These are phyloP conservation scores for Wickerhamomyces rabaulensis DNA, from an alignment of 805 yeast genomes.

Conservation along the genomic window DNA sequence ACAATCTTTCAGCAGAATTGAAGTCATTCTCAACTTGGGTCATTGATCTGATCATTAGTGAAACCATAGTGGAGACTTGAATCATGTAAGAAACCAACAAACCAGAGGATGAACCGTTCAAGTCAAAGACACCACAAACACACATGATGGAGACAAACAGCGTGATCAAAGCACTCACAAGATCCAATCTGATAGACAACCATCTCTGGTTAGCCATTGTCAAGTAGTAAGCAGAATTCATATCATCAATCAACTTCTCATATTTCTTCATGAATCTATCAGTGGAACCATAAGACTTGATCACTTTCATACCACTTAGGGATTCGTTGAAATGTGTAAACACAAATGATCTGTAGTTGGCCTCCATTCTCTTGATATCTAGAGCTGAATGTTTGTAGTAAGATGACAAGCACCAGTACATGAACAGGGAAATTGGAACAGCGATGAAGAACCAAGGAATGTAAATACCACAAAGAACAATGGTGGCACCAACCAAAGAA, in stretches of 20 bases:
- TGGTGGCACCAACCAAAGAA: conserved; percentile 52
- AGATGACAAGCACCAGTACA: conserved; percentile 41
- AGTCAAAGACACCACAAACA: conserved; percentile 53
- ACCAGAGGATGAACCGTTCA: conserved; percentile 63
- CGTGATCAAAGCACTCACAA: conserved; percentile 45
- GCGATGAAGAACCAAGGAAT: conserved; percentile 75
- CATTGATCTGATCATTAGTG: conserved; percentile 54
- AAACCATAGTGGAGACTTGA: conserved; percentile 49
- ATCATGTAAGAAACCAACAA: conserved; percentile 61
- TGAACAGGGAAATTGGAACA: conserved; percentile 42
- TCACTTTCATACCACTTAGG: conserved; percentile 61
- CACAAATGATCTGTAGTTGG: conserved; percentile 63
- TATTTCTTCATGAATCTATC: conserved; percentile 43
- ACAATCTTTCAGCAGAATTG: conserved; percentile 61
- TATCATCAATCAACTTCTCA: conserved; percentile 44
- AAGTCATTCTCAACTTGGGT: conserved; percentile 63
- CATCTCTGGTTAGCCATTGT: conserved; percentile 68
- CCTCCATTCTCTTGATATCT: conserved; percentile 74
- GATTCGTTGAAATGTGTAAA: conserved; percentile 71
- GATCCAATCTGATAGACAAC: conserved; percentile 59
- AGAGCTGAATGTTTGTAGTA: conserved; percentile 68
- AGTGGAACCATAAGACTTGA: conserved; percentile 51
- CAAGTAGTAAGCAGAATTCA: conserved; percentile 63
- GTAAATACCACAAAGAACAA: conserved; percentile 62
- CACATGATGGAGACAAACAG: conserved; percentile 57